Base-by-base conservation (phyloP, 208 protist species). In the Leishmania turanica region DNA sequence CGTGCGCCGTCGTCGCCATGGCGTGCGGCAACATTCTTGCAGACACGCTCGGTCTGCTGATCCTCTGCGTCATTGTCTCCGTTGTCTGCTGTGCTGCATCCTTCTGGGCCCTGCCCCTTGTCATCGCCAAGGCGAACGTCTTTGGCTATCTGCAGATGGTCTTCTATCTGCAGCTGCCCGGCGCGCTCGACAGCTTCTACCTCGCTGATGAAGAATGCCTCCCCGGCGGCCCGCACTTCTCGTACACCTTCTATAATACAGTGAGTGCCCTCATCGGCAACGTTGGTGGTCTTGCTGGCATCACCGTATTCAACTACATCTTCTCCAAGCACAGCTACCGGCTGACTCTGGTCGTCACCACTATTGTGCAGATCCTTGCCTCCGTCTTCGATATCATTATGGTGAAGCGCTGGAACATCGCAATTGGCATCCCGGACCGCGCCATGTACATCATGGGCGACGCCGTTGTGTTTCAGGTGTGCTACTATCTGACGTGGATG, bases 371-470 rank as follows among this genome's bases (percentile, higher is more conserved):
- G 69, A 80, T 92, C 15, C 4, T 89, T 8, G 90, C 76, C 40
- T 90, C 83, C 21, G 64, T 94, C 31, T 91, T 94, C 81, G 92
- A 96, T 56, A 75, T 94, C 45, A 85, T 93, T 77, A 89, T 94
- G 27, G 90, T 94, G 54, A 83, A 91, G 83, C 90, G 92, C 68
- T 95, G 91, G 90, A 95, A 93, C 84, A 49, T 72, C 6, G 76
- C 75, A 31, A 81, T 87, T 27, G 75, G 84, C 70, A 88, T 93
- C 62, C 89, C 84, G 6, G 92, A 94, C 69, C 80, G 90, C 53
- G 86, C 86, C 53, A 90, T 93, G 80, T 96, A 92, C 86, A 86
- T 96, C 74, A 60, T 96, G 37, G 92, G 92, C 58, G 89, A 96
- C 75, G 82, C 84, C 17, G 86, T 95, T 37, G 83, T 96, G 8